Base-by-base conservation (phyloP, 768 basidiomycete genomes). In the Leccinum rimulosum region DNA sequence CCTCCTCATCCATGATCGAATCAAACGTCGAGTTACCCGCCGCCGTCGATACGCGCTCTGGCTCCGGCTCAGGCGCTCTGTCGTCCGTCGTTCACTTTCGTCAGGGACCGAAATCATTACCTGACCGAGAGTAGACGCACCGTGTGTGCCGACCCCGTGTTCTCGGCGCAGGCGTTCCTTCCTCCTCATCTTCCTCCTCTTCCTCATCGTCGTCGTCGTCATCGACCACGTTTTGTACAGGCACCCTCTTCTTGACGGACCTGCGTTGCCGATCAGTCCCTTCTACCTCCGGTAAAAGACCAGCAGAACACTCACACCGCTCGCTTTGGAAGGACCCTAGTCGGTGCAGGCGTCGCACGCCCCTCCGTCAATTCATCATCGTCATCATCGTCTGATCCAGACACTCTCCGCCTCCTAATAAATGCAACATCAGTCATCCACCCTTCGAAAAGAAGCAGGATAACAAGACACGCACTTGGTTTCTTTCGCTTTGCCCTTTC, bases 1-100 rank as follows among this genome's bases (percentile, higher is more conserved):
- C 84, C 55, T 80, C 79, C 45, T 78, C 77, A 59, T 84, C 83
- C 73, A 85, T 82, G 25, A 85, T 82, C 4, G 84, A 84, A 70
- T 82, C 80, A 49, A 68, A 63, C 15, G 66, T 67, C 14, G 19
- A 52, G n/a, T 69, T 72, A 6, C 36, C 62, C 3, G 33, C 33
- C 55, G 58, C 28, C 56, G 59, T 27, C 54, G 57, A 50, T 56
- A 45, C 27, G 45, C 55, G 52, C 40, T 59, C 63, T 11, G 58
- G 43, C 19, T 58, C 56, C 9, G 59, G 58, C 14, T 27, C 50
- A 5, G 25, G 25, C 8, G 49, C 27, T 4, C 66, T 65, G 25
- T 35, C 22, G 47, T 22, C 38, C 14, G 12, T 17, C 3, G 11
- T 33, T 33, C 17, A 9, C 17, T 17, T n/a, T 22, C 19, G 9